Base-by-base conservation (phyloP, 1,284 basidiomycete genomes). In the Omphalotus olearius region DNA sequence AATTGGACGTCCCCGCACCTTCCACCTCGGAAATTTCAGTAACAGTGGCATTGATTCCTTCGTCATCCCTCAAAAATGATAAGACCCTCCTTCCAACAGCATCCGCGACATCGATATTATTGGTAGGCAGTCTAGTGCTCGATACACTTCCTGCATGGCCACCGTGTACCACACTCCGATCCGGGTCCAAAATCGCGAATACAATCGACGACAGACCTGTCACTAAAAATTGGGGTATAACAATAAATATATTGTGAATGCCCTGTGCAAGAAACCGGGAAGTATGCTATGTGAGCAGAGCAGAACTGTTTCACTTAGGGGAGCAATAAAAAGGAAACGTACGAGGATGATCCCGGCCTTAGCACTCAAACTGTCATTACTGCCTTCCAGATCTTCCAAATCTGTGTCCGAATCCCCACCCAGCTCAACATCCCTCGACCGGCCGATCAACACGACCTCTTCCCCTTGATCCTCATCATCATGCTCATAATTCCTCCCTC, bases 321-420 rank as follows among this genome's bases (percentile, higher is more conserved):
- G 50, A 38, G 44, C 50, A 42, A 54, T 50, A 36, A 45, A 45
- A 2, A 35, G 47, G 38, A 59, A 52, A 68, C 85, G 56, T 59
- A 92, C 90, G 50, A 96, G 71, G 52, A 96, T 93, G 28, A 92
- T 85, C n/a, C 93, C 93, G 0, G 92, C 91, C 66, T 93, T 92
- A 20, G 83, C 78, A 46, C 85, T 87, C 46, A 90, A 72, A 18
- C 75, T 70, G 10, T 63, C 64, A 1, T 49, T 53, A 33, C 36
- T 44, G 17, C 37, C 35, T 46, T 45, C 28, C 41, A 41, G 42
- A 18, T 28, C 50, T 37, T 40, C 51, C 16, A 37, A 6, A 4
- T 39, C 54, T n/a, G 44, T 44, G 28, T 58, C 56, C 23, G 49
- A 44, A 45, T 54, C 47, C 25, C 13, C 47, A 37, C 43, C 51